A percentile compares a stretch with the other conserved stretches of the same genome.
Evolutionary conservation across 2,329 filamentous ascomycete genomes (phyloP).

Genomic region (Aspergillus bombycis): DNA sequence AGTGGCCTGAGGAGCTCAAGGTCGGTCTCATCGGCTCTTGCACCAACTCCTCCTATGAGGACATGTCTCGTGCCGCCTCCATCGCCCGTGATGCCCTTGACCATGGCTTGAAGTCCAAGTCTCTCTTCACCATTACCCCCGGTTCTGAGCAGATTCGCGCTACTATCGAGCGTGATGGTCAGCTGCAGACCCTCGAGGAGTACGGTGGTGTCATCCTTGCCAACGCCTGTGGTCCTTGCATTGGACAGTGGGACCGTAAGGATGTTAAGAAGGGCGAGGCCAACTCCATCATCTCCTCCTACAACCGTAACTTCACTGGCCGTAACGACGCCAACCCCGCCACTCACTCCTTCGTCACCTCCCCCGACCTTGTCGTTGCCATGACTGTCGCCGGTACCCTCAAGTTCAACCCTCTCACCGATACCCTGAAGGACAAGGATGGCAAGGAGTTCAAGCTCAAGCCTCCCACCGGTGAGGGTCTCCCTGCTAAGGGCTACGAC

Average conservation of each 20-base stretch:
- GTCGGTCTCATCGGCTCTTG: conserved; percentile 97
- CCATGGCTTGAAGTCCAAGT: conserved; percentile 92
- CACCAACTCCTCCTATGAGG: conserved; percentile 88
- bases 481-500: conserved; percentile 83
- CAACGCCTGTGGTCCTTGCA: conserved; percentile 91
- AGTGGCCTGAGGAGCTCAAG: conserved; percentile 95
- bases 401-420: conserved; percentile 93
- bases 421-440: conserved; percentile 90
- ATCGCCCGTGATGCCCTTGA: conserved; percentile 89
- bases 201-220: conserved; percentile 93
- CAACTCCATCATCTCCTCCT: conserved; percentile 97
- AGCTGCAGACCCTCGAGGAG: conserved; percentile 92
- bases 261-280: conserved; percentile 94
- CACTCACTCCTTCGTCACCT: conserved; percentile 91
- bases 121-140: conserved; percentile 91
- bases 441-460: conserved; percentile 94
- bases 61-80: conserved; percentile 91
- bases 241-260: conserved; percentile 91
- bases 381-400: conserved; percentile 81
- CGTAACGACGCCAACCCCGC: conserved; percentile 96
- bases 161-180: conserved; percentile 86
- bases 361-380: conserved; percentile 85
- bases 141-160: conserved; percentile 96
- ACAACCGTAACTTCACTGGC: conserved; percentile 99
- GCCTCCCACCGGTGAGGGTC: conserved; percentile 76